phyloP scores from a whole-genome alignment of 108 stramenopile species.

The Pseudonitzschia multiseries region DNA sequence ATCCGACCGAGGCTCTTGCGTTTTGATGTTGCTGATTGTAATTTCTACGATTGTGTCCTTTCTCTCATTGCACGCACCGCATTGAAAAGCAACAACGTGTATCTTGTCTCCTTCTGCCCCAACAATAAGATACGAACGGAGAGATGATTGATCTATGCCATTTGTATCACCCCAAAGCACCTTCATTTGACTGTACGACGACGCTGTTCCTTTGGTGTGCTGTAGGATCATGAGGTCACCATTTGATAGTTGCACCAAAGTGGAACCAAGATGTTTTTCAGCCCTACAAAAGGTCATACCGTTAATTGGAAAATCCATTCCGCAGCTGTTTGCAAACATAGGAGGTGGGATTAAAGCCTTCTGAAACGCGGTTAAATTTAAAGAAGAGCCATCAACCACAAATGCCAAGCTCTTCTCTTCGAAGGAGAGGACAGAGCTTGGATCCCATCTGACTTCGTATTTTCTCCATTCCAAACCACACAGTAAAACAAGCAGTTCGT shows the following conservation, averaged over 20 bases:
- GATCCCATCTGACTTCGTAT: slow-evolving; percentile 75
- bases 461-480: slow-evolving; percentile 39
- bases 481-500: slow-evolving; percentile 34
- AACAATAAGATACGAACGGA: slow-evolving; percentile 30
- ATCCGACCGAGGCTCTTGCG: slow-evolving; percentile 20
- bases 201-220: slow-evolving; percentile 11
- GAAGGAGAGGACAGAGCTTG: slow-evolving; percentile 47
- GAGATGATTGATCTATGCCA: slow-evolving; percentile 14
- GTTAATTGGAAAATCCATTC: slow-evolving; percentile 50
- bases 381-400: slow-evolving; percentile 71
- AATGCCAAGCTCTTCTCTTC: slow-evolving; percentile 48
- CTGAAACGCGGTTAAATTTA: slow-evolving; percentile 76
- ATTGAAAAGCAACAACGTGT: slow-evolving; percentile 35
- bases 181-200: neutral
- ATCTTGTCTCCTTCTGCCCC: slow-evolving; percentile 29
- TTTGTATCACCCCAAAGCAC: slow-evolving; percentile 18
- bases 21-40: slow-evolving; percentile 26
- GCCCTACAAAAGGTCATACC: slow-evolving; percentile 29
- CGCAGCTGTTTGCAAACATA: slow-evolving; percentile 63
- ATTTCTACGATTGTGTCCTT: slow-evolving; percentile 58
- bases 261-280: slow-evolving; percentile 7
- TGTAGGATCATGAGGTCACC: slow-evolving; percentile 46
- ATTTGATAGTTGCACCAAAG: slow-evolving; percentile 42
- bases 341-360: slow-evolving; percentile 85
- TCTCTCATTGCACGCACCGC: slow-evolving; percentile 10